These are phyloP conservation scores for Ulota crispa DNA, from an alignment of 225 moss, liverwort and hornwort genomes.

Conservation along the genomic window DNA sequence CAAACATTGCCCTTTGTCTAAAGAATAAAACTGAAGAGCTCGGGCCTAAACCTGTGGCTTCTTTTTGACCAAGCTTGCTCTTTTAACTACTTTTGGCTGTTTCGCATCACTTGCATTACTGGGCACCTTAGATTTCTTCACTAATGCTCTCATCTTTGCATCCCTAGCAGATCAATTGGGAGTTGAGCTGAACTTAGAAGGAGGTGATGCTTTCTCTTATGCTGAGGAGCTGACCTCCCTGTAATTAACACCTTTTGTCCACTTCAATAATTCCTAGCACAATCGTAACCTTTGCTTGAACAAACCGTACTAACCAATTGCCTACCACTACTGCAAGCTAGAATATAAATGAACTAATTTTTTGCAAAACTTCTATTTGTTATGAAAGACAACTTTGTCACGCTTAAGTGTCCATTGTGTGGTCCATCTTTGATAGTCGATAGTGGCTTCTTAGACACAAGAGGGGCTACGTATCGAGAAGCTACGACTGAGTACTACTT, in stretches of 20 bases:
- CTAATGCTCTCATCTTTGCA: neutral
- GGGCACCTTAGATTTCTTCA: constrained; percentile 13
- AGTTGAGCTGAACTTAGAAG: constrained; percentile 21
- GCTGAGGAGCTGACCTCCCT: constrained; percentile 36
- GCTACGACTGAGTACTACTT: constrained; percentile 51
- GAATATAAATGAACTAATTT: neutral
- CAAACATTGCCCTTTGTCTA: constrained; percentile 30
- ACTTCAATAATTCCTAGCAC: accelerated
- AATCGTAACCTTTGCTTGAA: neutral
- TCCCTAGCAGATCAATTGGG: constrained; percentile 29
- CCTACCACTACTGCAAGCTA: neutral
- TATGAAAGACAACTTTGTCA: constrained; percentile 49
- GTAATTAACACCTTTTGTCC: neutral
- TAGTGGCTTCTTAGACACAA: constrained; percentile 33
- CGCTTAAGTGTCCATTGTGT: neutral
- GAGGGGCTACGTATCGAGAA: constrained; percentile 49
- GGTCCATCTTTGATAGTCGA: constrained; percentile 2
- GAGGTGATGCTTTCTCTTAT: constrained; percentile 31
- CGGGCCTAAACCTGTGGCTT: constrained; percentile 19
- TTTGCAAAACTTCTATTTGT: constrained; percentile 19
- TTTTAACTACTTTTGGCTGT: constrained; percentile 24
- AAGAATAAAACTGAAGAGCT: constrained; percentile 24
- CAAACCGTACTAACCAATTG: too few relatives aligned
- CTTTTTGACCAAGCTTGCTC: constrained; percentile 28
- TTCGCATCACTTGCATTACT: constrained; percentile 16